Percentiles rank a stretch among this genome's conserved stretches.
Conservation (phyloP, 345 rosid genomes). For the Eucalyptus pumila region DNA sequence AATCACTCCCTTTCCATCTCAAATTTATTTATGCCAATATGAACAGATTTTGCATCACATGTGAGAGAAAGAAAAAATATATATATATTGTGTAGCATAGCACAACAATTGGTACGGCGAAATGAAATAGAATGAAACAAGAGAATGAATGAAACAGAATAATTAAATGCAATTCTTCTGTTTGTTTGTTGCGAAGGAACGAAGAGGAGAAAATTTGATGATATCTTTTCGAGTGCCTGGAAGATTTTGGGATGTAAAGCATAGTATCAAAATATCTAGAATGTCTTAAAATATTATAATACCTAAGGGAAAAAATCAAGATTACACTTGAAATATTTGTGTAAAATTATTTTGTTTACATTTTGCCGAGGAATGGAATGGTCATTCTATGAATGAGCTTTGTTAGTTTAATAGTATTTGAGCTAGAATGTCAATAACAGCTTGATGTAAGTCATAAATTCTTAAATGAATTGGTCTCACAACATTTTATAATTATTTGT, state of each 20-base stretch:
- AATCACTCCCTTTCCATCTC: not conserved
- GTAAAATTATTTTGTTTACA: not conserved
- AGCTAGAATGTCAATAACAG: fast-evolving
- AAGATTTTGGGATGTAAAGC: not conserved
- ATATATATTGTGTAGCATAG: not conserved
- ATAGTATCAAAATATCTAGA: too few species aligned
- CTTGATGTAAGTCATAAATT: too few species aligned
- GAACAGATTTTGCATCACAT: not conserved
- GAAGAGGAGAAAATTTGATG: not conserved
- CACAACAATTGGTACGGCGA: not conserved
- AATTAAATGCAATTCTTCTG: not conserved
- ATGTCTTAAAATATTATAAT: too few species aligned
- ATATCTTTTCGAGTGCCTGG: not conserved
- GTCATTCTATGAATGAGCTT: fast-evolving
- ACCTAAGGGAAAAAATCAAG: not conserved
- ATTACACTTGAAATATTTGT: not conserved
- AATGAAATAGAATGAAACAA: not conserved
- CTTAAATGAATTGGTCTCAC: fast-evolving
- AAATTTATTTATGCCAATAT: not conserved
- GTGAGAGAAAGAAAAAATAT: not conserved
- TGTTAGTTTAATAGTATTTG: too few species aligned
- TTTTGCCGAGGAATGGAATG: not conserved
- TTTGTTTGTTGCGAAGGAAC: not conserved
- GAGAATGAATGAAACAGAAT: not conserved
- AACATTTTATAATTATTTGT: too few species aligned